A percentile compares a stretch with the other conserved stretches of the same genome.
phyloP scores from a whole-genome alignment of 306 rosid genomes.

The Fragaria iinumae region DNA sequence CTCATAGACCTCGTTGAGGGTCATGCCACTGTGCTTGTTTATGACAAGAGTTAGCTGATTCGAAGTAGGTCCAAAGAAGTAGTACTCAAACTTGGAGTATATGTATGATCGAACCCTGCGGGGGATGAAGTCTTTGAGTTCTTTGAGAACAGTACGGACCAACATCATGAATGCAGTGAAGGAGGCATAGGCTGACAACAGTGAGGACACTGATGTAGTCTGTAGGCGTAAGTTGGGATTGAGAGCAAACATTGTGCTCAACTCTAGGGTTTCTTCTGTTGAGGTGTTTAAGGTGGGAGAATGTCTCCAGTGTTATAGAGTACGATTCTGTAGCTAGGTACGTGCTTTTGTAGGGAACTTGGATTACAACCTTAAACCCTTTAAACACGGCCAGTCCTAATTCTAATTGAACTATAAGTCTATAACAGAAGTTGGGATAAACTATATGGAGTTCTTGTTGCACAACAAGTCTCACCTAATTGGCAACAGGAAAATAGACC shows the following conservation, averaged over 20 bases:
- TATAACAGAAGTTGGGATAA: background rate
- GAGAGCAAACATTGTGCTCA: background rate
- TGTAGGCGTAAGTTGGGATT: background rate
- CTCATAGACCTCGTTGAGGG: background rate
- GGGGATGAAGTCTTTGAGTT: background rate
- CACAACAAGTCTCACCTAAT: background rate
- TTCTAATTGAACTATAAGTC: too few relatives aligned
- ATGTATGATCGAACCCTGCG: background rate
- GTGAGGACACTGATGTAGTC: constrained; percentile 14
- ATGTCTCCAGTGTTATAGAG: too few relatives aligned
- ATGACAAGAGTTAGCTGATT: background rate
- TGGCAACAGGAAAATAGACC: too few relatives aligned
- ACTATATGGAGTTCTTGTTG: background rate
- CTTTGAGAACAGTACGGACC: constrained; percentile 19
- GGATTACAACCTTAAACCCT: too few relatives aligned
- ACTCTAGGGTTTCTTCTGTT: background rate
- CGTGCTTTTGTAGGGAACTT: background rate
- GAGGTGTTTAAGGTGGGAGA: background rate
- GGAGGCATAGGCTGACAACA: constrained; percentile 42
- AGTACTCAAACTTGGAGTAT: background rate
- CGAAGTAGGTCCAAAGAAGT: background rate
- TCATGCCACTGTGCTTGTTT: background rate
- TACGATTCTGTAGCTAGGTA: too few relatives aligned
- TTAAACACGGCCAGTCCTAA: too few relatives aligned
- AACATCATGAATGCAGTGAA: constrained; percentile 36